Evolutionary conservation across 257 asterid species (phyloP).

Genomic region (Verbascum thapsus): DNA sequence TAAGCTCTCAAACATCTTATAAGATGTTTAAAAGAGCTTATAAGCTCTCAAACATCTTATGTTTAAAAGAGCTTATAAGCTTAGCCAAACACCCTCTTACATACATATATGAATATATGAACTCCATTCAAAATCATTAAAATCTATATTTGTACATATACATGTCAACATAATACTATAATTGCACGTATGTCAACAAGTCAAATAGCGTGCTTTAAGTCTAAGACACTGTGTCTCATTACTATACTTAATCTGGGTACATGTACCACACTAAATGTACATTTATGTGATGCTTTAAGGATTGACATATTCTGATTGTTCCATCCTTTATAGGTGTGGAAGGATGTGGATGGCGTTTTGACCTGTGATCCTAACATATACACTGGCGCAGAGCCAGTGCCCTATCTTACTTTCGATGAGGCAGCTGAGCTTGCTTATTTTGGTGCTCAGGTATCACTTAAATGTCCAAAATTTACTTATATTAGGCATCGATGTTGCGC

Average conservation of each 20-base stretch:
- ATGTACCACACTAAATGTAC: too few species aligned
- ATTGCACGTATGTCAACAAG: background rate
- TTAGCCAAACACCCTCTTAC: too few species aligned
- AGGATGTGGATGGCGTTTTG: constrained; percentile 98
- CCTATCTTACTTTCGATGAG: constrained; percentile 90
- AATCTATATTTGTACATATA: background rate
- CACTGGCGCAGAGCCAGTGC: constrained; percentile 72
- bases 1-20: too few species aligned
- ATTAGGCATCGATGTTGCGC: constrained; percentile 9
- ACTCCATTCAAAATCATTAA: background rate
- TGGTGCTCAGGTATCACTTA: constrained; percentile 49
- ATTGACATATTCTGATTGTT: constrained; percentile 21
- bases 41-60: too few species aligned
- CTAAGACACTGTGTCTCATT: background rate
- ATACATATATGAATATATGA: background rate
- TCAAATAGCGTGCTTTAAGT: background rate
- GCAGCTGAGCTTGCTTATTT: constrained; percentile 99
- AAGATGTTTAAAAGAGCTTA: too few species aligned
- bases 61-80: too few species aligned
- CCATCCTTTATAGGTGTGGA: constrained; percentile 75
- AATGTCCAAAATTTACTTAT: background rate
- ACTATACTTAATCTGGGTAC: background rate
- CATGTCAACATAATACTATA: background rate
- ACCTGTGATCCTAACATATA: constrained; percentile 92
- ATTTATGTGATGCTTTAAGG: constrained; percentile 11